Evolutionary conservation across 2,329 filamentous ascomycete species (phyloP), one percentile per base, ranked within the genome.

Genomic region (Fusarium oligoseptatum): DNA sequence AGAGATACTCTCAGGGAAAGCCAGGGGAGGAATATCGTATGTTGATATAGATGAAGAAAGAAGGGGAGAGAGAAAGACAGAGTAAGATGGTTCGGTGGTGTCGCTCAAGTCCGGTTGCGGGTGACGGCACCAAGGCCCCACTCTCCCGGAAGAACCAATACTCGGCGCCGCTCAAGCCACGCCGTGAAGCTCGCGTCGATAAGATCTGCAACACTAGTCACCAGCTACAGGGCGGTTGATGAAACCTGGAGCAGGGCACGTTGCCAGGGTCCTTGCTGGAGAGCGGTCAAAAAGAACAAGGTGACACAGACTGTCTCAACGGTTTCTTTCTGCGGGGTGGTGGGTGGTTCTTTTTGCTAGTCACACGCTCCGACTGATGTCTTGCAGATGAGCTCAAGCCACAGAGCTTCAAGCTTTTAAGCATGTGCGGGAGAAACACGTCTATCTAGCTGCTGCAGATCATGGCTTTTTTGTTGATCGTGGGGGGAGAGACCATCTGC

Each of bases 91-190:
- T 52, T 52, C 57, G 39, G 41, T 48, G 17, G 32, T 52, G 17
- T 27, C 52, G 71, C 67, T 62, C 61, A 66, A 67, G 72, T 60
- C 68, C 29, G 32, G 67, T 37, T 34, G 64, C 60, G 36, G 45
- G 36, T 64, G 32, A 41, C 39, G n/a, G 60, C 56, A 36, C 12
- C 12, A 50, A 43, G 52, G 45, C 41, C 36, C 17, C 36, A 60
- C 15, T 12, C 41, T 32, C 20, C n/a, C 56, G 32, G 62, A 55
- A 60, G 63, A 55, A 24, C 73, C 73, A 75, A 75, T 76, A 45
- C 73, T 22, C 43, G 56, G 41, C 41, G 24, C 58, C 56, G 60
- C 48, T 73, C 60, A 73, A 75, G 73, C 73, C 73, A 75, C 73
- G 73, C 66, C 57, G 57, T 29, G 17, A 27, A 41, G 36, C 22